These are phyloP conservation scores for Trichomonas tenax DNA, from an alignment of 208 protist species.

Conservation along the genomic window DNA sequence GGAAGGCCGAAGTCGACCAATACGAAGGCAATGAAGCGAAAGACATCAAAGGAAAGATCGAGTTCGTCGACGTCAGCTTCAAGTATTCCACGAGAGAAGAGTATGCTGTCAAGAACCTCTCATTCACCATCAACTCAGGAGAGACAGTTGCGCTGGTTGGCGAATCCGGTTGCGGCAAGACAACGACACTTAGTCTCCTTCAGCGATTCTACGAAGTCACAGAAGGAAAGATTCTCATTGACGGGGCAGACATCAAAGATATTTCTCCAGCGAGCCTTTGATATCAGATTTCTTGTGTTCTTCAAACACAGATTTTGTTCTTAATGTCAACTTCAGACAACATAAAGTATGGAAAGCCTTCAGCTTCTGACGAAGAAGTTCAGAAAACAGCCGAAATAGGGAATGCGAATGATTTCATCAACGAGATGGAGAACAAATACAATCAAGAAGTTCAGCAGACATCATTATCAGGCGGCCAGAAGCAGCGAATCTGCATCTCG, in stretches of 20 bases:
- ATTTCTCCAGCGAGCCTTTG: neutral
- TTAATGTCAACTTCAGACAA: conserved; percentile 41
- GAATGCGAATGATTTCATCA: neutral
- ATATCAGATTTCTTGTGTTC: neutral
- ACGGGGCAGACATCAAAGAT: neutral
- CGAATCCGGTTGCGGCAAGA: neutral
- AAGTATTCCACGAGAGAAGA: neutral
- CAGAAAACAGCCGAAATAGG: conserved; percentile 34
- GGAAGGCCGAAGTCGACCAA: neutral
- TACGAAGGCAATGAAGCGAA: neutral
- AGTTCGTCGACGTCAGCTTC: neutral
- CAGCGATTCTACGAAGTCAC: neutral
- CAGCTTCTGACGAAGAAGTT: conserved; percentile 31
- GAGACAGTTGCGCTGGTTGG: conserved; percentile 20
- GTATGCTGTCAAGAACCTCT: neutral
- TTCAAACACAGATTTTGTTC: conserved; percentile 44
- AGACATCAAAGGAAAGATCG: neutral
- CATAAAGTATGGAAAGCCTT: conserved; percentile 30
- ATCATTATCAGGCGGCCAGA: neutral
- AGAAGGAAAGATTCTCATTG: neutral
- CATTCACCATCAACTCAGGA: neutral
- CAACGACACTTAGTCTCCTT: neutral
- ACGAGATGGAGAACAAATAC: neutral
- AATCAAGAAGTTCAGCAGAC: neutral
- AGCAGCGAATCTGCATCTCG: conserved; percentile 5